These are phyloP conservation scores for Aaosphaeria pasadenensis DNA, from an alignment of 2,329 filamentous ascomycete species.

Conservation along the genomic window DNA sequence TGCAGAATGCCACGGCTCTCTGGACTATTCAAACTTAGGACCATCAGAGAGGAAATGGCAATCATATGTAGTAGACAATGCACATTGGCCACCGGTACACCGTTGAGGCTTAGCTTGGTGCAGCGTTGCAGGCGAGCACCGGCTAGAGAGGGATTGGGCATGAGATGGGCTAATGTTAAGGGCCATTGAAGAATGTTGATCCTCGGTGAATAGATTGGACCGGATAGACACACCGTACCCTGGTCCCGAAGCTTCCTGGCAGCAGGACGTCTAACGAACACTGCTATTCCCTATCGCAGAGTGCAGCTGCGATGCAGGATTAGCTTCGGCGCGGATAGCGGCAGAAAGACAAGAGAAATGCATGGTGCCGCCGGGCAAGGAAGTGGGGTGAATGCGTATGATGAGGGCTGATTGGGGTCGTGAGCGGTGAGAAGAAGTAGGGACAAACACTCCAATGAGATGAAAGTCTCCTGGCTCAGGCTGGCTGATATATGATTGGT, in stretches of 20 bases:
- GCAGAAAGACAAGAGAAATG: slow-evolving; percentile 1
- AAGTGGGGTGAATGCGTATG: not conserved
- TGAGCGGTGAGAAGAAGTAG: slow-evolving; percentile 3
- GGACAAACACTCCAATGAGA: not conserved
- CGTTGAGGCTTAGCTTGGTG: not conserved
- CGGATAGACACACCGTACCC: no score
- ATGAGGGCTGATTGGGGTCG: slow-evolving; percentile 2
- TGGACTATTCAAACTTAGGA: not conserved
- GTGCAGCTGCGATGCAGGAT: no score
- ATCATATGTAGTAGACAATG: not conserved
- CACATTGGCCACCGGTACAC: not conserved
- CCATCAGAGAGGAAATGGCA: not conserved
- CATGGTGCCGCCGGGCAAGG: not conserved
- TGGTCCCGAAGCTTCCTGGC: no score
- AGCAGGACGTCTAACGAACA: no score
- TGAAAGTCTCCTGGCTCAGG: not conserved
- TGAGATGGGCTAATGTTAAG: not conserved
- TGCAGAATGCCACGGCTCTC: no score
- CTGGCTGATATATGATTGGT: slow-evolving; percentile 1
- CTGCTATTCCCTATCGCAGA: no score
- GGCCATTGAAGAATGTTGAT: not conserved
- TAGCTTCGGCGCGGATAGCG: slow-evolving; percentile 2
- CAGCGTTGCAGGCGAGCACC: not conserved
- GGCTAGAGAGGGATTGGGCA: slow-evolving; percentile 1
- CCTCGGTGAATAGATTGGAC: no score